phyloP scores from a whole-genome alignment of 2,329 filamentous ascomycete genomes.

The Neurospora crassa region DNA sequence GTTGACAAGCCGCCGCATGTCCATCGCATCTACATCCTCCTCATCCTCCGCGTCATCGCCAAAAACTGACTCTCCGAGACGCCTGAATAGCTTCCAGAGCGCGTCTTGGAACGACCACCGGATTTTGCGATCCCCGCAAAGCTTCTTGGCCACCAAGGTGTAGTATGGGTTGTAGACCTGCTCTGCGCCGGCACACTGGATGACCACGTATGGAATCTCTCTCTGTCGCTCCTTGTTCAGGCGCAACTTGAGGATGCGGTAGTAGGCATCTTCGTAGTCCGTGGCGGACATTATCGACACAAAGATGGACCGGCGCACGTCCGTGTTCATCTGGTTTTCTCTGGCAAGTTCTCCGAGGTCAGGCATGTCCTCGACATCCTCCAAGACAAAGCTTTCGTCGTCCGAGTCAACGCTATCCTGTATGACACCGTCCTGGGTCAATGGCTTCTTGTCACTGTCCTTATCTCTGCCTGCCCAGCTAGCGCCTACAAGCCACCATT shows the following conservation, averaged over 20 bases:
- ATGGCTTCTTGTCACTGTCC: not conserved
- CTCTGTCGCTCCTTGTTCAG: conserved; percentile 79
- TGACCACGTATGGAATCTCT: conserved; percentile 78
- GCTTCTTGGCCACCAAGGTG: conserved; percentile 67
- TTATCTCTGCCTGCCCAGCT: conserved; percentile 55
- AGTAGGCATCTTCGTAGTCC: conserved; percentile 75
- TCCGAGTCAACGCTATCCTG: conserved; percentile 27
- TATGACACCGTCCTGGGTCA: conserved; percentile 19
- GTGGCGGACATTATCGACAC: conserved; percentile 77
- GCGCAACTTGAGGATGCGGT: conserved; percentile 69
- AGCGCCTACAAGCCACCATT: conserved; percentile 98
- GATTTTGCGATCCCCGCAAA: conserved; percentile 67
- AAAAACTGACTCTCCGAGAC: conserved; percentile 72
- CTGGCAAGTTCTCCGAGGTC: conserved; percentile 67
- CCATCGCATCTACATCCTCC: conserved; percentile 33
- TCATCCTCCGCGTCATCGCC: conserved; percentile 53
- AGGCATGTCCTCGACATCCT: conserved; percentile 43
- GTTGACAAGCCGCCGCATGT: conserved; percentile 41
- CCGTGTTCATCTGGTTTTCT: conserved; percentile 78
- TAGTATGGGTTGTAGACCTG: conserved; percentile 88
- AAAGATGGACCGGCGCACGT: conserved; percentile 84
- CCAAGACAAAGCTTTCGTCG: conserved; percentile 20
- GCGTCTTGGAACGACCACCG: conserved; percentile 80
- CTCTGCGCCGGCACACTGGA: conserved; percentile 81
- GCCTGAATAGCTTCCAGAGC: conserved; percentile 76